phyloP scores from a whole-genome alignment of 31 red algal genomes.

The Asparagopsis taxiformis region DNA sequence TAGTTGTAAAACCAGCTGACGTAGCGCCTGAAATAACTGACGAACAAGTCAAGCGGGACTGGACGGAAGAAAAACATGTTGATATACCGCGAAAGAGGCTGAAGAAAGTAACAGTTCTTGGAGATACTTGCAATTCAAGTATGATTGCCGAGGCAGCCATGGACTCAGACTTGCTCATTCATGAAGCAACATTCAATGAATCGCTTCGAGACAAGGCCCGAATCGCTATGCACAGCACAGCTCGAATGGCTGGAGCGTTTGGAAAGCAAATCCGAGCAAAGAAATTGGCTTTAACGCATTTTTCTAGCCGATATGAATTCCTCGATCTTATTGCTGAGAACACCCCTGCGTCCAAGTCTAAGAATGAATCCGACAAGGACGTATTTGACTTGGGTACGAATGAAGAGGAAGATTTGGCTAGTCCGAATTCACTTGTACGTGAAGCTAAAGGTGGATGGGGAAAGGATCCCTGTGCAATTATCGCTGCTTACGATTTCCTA shows the following conservation, averaged over 20 bases:
- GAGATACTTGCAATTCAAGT: conserved; percentile 77
- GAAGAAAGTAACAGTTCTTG: conserved; percentile 80
- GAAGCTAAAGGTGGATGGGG: conserved; percentile 36
- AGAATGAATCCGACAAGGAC: too few species aligned
- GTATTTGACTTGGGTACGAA: too few species aligned
- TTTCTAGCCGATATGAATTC: conserved; percentile 83
- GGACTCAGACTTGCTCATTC: conserved; percentile 71
- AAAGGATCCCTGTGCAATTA: conserved; percentile 2
- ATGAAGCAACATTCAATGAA: conserved; percentile 85
- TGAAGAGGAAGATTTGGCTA: conserved; percentile 37
- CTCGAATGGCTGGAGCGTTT: conserved; percentile 89
- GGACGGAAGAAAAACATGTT: not conserved
- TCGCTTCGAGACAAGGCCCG: conserved; percentile 51
- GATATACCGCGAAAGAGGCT: not conserved
- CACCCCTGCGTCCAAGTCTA: too few species aligned
- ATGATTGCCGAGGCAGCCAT: conserved; percentile 51
- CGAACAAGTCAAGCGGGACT: not conserved
- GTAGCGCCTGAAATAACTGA: conserved; percentile 19
- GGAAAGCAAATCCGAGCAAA: conserved; percentile 44
- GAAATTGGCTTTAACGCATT: conserved; percentile 84
- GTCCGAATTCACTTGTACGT: conserved; percentile 11
- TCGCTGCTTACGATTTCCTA: conserved; percentile 54
- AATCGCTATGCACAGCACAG: conserved; percentile 78
- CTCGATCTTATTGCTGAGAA: not conserved
- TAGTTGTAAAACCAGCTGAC: conserved; percentile 43